Conservation (phyloP, 2,329 filamentous ascomycete species). For the Fusarium proliferatum region DNA sequence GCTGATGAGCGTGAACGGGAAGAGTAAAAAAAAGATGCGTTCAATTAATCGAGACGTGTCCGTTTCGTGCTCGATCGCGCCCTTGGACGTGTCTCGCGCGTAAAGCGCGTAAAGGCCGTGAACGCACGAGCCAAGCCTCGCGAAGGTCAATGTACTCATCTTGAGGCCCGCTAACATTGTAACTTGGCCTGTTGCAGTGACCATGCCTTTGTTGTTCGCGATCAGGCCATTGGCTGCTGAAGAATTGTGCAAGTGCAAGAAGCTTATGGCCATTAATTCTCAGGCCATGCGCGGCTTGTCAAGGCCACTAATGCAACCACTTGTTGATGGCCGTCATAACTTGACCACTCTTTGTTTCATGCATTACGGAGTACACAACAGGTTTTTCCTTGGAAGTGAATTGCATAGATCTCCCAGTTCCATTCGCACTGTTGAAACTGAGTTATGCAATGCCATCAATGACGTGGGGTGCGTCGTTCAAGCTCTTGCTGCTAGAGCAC, state of each 20-base stretch:
- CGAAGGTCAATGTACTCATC: neutral
- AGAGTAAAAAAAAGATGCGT: conserved; percentile 35
- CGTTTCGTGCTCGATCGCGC: conserved; percentile 57
- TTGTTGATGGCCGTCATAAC: conserved; percentile 23
- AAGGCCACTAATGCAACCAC: conserved; percentile 41
- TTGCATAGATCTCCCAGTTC: neutral
- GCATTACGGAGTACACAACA: neutral
- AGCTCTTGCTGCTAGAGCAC: neutral
- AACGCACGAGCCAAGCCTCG: conserved; percentile 34
- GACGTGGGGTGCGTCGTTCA: neutral
- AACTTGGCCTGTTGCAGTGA: conserved; percentile 9
- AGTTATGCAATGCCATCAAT: neutral
- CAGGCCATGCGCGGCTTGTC: conserved; percentile 12
- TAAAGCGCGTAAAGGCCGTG: conserved; percentile 39
- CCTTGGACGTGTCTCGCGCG: conserved; percentile 44
- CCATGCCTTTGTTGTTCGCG: conserved; percentile 10
- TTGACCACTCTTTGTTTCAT: conserved; percentile 18
- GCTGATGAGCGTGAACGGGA: conserved; percentile 19
- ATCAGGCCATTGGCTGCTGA: conserved; percentile 4
- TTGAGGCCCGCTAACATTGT: conserved; percentile 15
- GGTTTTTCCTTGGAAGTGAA: neutral
- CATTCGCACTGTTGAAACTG: neutral
- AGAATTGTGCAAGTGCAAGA: conserved; percentile 7
- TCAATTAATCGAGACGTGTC: conserved; percentile 57
- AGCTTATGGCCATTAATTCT: conserved; percentile 19